phyloP scores from a whole-genome alignment of 2,329 filamentous ascomycete species.

The Fusarium sp. region DNA sequence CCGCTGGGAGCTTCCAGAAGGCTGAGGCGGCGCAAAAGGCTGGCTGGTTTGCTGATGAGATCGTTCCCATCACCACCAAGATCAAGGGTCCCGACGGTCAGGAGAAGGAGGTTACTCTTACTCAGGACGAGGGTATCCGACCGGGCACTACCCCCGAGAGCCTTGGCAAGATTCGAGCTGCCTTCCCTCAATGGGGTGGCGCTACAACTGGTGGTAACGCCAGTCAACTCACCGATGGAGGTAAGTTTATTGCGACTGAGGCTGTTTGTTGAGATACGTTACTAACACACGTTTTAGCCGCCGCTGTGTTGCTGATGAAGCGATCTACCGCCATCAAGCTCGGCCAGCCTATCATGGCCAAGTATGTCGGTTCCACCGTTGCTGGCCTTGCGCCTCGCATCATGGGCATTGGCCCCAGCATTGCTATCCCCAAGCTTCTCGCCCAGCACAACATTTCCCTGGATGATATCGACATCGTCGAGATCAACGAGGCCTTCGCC shows the following conservation, averaged over 20 bases:
- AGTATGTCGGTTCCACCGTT: constrained; percentile 92
- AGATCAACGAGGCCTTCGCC: constrained; percentile 98
- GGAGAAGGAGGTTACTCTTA: constrained; percentile 81
- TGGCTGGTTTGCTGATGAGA: constrained; percentile 94
- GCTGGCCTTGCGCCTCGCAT: constrained; percentile 91
- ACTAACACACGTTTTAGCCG: constrained; percentile 64
- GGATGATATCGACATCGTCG: constrained; percentile 87
- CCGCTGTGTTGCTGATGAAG: constrained; percentile 93
- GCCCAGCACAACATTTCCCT: constrained; percentile 81
- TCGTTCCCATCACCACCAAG: constrained; percentile 85
- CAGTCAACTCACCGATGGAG: constrained; percentile 93
- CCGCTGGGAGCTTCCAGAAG: constrained; percentile 86
- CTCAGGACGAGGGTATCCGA: constrained; percentile 89
- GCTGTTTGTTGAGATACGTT: neutral
- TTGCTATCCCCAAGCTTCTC: constrained; percentile 86
- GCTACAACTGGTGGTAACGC: constrained; percentile 93
- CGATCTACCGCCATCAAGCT: constrained; percentile 88
- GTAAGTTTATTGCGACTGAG: constrained; percentile 55
- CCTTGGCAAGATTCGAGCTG: constrained; percentile 86
- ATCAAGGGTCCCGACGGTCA: constrained; percentile 88
- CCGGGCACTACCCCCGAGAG: constrained; percentile 88
- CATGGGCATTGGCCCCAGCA: constrained; percentile 91
- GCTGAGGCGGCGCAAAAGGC: constrained; percentile 92
- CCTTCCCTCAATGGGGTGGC: constrained; percentile 91
- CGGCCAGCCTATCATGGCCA: constrained; percentile 91